A percentile compares a stretch with the other conserved stretches of the same genome.
Conservation (phyloP, 768 basidiomycete genomes). For the Trametes cinnabarina region DNA sequence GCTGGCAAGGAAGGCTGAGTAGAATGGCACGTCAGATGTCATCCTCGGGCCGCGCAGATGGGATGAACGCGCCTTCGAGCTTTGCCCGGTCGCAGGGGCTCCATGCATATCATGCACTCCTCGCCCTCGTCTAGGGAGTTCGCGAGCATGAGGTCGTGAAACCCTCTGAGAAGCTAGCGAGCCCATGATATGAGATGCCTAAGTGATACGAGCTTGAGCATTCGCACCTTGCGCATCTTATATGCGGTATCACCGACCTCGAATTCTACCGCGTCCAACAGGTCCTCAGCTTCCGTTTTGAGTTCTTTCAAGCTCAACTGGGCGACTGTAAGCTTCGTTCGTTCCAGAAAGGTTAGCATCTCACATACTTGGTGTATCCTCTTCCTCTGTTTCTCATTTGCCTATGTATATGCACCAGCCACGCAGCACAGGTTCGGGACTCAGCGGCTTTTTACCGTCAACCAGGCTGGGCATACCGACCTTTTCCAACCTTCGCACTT, state of each 20-base stretch:
- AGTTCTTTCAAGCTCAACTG: conserved; percentile 35
- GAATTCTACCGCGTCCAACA: conserved; percentile 30
- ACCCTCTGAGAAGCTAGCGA: conserved; percentile 39
- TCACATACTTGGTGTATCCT: conserved; percentile 23
- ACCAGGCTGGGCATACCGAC: too few species aligned
- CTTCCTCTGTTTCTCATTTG: conserved; percentile 23
- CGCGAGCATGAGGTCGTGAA: conserved; percentile 38
- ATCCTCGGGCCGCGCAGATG: not conserved
- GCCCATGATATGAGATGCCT: not conserved
- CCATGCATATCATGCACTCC: conserved; percentile 40
- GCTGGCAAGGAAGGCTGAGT: conserved; percentile 42
- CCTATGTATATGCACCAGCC: conserved; percentile 8
- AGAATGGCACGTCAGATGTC: not conserved
- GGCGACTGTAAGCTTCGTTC: too few species aligned
- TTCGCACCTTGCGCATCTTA: conserved; percentile 42
- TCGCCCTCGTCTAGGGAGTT: conserved; percentile 38
- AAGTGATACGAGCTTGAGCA: not conserved
- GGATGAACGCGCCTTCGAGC: conserved; percentile 34
- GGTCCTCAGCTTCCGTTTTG: conserved; percentile 37
- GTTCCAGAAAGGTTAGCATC: too few species aligned
- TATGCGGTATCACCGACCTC: conserved; percentile 34
- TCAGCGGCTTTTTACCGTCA: too few species aligned
- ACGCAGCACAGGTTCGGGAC: not conserved
- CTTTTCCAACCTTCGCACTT: conserved; percentile 28
- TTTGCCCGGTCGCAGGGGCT: conserved; percentile 32